Conservation (phyloP, 2,329 filamentous ascomycete species). For the Nemania serpens region DNA sequence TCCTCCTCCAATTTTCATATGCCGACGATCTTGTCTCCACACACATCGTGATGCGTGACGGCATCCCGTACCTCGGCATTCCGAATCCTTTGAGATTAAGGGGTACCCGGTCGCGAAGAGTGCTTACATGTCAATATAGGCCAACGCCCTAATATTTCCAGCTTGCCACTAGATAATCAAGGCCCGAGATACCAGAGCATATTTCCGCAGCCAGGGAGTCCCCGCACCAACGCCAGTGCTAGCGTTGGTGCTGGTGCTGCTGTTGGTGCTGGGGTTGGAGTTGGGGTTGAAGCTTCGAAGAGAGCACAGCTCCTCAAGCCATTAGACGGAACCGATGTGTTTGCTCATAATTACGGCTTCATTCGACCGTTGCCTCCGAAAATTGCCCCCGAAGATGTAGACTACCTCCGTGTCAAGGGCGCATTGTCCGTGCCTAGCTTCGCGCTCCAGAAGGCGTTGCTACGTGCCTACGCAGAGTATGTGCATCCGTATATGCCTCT, state of each 20-base stretch:
- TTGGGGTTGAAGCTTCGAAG: slow-evolving; percentile 40
- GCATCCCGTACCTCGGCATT: background rate
- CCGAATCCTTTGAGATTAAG: background rate
- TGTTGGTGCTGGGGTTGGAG: slow-evolving; percentile 36
- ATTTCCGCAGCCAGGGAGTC: slow-evolving; percentile 38
- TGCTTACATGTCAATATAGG: slow-evolving; percentile 41
- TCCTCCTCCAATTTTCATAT: slow-evolving; percentile 35
- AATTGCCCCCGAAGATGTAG: slow-evolving; percentile 79
- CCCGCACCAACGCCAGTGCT: slow-evolving; percentile 16
- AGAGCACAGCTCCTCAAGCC: slow-evolving; percentile 52
- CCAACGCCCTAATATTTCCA: slow-evolving; percentile 40
- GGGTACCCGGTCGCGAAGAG: slow-evolving; percentile 28
- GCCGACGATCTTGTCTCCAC: slow-evolving; percentile 25
- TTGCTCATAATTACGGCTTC: slow-evolving; percentile 65
- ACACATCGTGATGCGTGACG: slow-evolving; percentile 3
- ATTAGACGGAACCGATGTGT: slow-evolving; percentile 53
- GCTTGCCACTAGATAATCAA: slow-evolving; percentile 36
- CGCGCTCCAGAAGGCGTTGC: slow-evolving; percentile 75
- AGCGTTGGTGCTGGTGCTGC: slow-evolving; percentile 38
- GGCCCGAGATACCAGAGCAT: slow-evolving; percentile 41
- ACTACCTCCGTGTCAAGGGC: slow-evolving; percentile 82
- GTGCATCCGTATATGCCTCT: slow-evolving; percentile 95
- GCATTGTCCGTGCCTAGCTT: slow-evolving; percentile 76
- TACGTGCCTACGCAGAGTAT: slow-evolving; percentile 84
- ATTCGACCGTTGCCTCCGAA: slow-evolving; percentile 79